phyloP scores from a whole-genome alignment of 495 filamentous ascomycete genomes.

The Pseudomonodictys pantanalensis region DNA sequence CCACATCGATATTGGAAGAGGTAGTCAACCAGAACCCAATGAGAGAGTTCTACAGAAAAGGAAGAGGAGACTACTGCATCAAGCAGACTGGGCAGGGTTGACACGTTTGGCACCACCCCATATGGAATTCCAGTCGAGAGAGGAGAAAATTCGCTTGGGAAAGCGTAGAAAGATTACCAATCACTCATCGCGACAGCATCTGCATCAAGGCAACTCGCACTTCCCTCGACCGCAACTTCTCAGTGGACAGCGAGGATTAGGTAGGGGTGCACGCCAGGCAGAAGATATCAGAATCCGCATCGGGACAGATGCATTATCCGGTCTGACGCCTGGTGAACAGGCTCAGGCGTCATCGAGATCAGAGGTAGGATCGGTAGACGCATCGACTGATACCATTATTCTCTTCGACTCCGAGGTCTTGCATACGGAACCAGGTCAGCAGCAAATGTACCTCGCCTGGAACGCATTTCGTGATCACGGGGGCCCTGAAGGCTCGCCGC shows the following conservation, averaged over 20 bases:
- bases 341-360: conserved; percentile 7
- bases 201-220: no score
- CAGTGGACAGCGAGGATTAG: no score
- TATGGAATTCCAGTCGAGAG: conserved; percentile 26
- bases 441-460: no score
- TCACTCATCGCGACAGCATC: no score
- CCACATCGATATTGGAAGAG: no score
- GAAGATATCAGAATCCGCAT: conserved; percentile 37
- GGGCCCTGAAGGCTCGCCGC: no score
- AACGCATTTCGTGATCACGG: no score
- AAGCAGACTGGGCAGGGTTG: conserved; percentile 39
- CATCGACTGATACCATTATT: conserved; percentile 40
- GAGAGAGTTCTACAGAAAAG: conserved; percentile 25
- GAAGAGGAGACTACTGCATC: conserved; percentile 34
- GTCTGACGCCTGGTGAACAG: conserved; percentile 21
- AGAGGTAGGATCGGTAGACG: conserved; percentile 5
- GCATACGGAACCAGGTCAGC: neutral
- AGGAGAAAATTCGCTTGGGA: conserved; percentile 35
- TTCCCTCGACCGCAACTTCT: no score
- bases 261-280: conserved; percentile 23
- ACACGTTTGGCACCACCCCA: conserved; percentile 29
- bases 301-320: conserved; percentile 38
- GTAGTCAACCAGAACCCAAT: neutral
- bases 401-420: conserved; percentile 28
- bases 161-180: conserved; percentile 38